Percentiles rank a stretch among this genome's conserved stretches.
Conservation (phyloP, 2,329 filamentous ascomycete species). For the Grosmannia penicillata region DNA sequence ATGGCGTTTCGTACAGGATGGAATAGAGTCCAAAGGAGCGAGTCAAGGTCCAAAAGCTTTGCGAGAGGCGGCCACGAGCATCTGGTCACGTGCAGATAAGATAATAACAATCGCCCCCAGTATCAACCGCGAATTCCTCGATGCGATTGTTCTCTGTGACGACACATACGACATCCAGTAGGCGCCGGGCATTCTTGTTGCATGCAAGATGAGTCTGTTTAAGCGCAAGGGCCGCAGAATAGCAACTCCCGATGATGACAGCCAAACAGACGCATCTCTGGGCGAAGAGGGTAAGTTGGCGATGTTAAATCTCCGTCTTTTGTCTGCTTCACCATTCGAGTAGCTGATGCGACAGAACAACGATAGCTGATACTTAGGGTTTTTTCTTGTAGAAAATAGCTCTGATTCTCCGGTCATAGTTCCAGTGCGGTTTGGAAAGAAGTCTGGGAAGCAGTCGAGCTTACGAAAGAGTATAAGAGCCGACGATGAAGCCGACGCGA, state of each 20-base stretch:
- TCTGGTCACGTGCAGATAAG: slow-evolving; percentile 39
- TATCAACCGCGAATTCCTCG: too few relatives aligned
- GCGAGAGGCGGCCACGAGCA: too few relatives aligned
- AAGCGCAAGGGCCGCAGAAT: slow-evolving; percentile 67
- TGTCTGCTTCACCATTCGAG: slow-evolving; percentile 8
- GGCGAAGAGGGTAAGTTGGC: slow-evolving; percentile 21
- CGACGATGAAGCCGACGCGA: slow-evolving; percentile 19
- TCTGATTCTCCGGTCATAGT: slow-evolving; percentile 20
- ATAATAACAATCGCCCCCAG: slow-evolving; percentile 17
- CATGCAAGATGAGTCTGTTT: slow-evolving; percentile 42
- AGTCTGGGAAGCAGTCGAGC: slow-evolving; percentile 41
- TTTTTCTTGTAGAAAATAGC: slow-evolving; percentile 12
- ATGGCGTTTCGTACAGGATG: background rate
- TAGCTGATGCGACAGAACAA: slow-evolving; percentile 13
- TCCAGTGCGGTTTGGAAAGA: slow-evolving; percentile 31
- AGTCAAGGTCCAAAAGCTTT: background rate
- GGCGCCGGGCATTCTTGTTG: too few relatives aligned
- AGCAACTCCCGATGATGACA: slow-evolving; percentile 52
- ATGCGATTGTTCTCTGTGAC: too few relatives aligned
- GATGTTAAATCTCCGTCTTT: slow-evolving; percentile 12
- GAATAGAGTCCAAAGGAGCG: background rate
- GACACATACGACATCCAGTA: too few relatives aligned
- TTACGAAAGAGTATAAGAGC: slow-evolving; percentile 41
- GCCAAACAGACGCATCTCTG: slow-evolving; percentile 19
- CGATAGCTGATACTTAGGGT: slow-evolving; percentile 16